Base-by-base conservation (phyloP, 164 flowering plant genomes). In the Saururus chinensis region DNA sequence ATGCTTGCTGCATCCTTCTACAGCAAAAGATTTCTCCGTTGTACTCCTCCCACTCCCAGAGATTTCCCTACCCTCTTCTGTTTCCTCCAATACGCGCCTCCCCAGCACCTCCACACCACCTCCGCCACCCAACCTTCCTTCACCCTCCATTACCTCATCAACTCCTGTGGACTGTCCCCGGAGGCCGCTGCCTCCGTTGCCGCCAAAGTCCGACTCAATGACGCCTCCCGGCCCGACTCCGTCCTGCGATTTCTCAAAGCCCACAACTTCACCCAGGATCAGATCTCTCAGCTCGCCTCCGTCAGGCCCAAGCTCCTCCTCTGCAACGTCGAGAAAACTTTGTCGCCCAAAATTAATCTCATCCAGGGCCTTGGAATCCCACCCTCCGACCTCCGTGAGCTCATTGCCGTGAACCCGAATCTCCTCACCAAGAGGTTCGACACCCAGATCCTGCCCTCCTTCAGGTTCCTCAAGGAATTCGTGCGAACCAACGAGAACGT, bases 341-440 rank as follows among this genome's bases (percentile, higher is more conserved):
- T 63, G n/a, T 40, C 53, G 24, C 65, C 65, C 58, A 63, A 63
- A 54, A 6, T 62, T 13, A 9, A 62, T 5, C 53, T 62, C 51
- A 19, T 62, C 48, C 48, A 7, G 22, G 35, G 22, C 10, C 12
- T 62, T 40, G 65, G 65, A 40, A 7, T 62, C 24, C 22, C 65
- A 4, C 19, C 25, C 10, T 40, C 51, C 8, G 26, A 37, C 9
- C 48, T 62, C 21, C 12, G 57, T 5, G n/a, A 53, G 26, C 19
- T 62, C 11, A 22, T 62, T 4, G 16, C 7, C 20, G 14, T 42
- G 54, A 13, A 26, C 14, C 58, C 65, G 9, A 9, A n/a, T 10
- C 16, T 53, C 17, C 23, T 62, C 19, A 17, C 0, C 2, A 37
- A 48, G 25, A 53, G 65, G 49, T 17, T 62, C n/a, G 26, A 40